Base-by-base conservation (phyloP, 441 rosid species). In the Capsella rubella region DNA sequence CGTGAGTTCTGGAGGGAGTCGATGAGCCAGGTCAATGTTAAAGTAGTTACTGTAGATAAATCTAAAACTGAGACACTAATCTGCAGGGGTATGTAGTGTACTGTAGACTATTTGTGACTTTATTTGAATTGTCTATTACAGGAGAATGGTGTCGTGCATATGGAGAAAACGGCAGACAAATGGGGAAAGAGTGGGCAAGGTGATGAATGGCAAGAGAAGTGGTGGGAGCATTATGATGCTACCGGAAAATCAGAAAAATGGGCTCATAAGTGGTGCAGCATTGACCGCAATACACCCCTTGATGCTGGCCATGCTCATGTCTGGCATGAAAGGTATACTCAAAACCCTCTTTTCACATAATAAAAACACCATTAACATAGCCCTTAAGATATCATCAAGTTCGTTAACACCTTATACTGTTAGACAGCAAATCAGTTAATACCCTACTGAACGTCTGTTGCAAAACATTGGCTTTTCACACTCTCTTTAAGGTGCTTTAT, bases 221-320 rank as follows among this genome's bases (percentile, higher is more conserved):
- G 99, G 99, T 88, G 85, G 86, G 99, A 95, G 78, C 97, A 92
- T 81, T 92, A 92, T 50, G 87, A 87, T 80, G 92, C 95, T 15
- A 82, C 97, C 0, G 94, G 94, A 43, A 75, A 92, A 82, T 83
- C 99, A 1, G 97, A 95, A 64, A 95, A 94, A 84, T 92, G 97
- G 97, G 95, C 99, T 39, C 89, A 92, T 72, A 95, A 95, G 76
- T 90, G 99, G 99, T 92, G 99, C 81, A 86, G 94, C 81, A 84
- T 90, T 75, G 93, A 95, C 82, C 99, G 95, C 32, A 82, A 84
- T 59, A 92, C 90, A 49, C 82, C 74, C 18, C 90, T 92, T 45
- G 94, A 89, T 5, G 90, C 79, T 76, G 99, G 99, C 46, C 99
- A 94, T 81, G 97, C 99, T 78, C 97, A 95, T 81, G 84, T 90